phyloP scores from a whole-genome alignment of 495 filamentous ascomycete species.

The Xylaria flabelliformis region DNA sequence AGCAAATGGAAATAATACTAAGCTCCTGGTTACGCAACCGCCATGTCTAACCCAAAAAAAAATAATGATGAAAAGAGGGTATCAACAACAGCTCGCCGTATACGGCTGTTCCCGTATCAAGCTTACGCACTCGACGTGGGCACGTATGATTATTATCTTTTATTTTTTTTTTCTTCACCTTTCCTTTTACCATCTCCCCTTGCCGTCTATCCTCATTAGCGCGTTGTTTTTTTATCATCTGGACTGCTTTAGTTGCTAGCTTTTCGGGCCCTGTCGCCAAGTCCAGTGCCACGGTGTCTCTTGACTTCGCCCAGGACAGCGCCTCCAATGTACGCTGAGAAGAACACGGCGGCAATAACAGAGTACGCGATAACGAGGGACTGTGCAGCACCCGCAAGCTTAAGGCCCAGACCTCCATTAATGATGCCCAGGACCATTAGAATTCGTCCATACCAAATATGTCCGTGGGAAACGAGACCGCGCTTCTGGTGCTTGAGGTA shows the following conservation, averaged over 20 bases:
- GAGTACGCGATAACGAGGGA: conserved; percentile 63
- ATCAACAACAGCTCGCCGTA: conserved; percentile 4
- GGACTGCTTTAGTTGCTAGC: conserved; percentile 3
- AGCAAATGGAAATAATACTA: background rate
- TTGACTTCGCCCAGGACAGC: conserved; percentile 35
- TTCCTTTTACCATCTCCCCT: background rate
- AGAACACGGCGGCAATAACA: conserved; percentile 63
- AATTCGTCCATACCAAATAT: conserved; percentile 73
- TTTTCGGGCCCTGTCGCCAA: conserved; percentile 14
- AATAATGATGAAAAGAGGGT: background rate
- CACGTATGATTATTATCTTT: background rate
- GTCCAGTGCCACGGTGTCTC: conserved; percentile 13
- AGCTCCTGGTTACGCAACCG: background rate
- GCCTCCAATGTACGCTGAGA: conserved; percentile 47
- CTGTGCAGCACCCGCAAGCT: conserved; percentile 50
- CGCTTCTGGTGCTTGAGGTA: conserved; percentile 56
- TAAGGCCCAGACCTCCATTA: conserved; percentile 73
- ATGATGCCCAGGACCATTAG: conserved; percentile 69
- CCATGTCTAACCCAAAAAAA: background rate
- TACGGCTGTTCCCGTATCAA: conserved; percentile 1
- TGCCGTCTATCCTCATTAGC: conserved; percentile 8
- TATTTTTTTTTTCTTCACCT: background rate
- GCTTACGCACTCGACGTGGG: background rate
- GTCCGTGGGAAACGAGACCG: conserved; percentile 61
- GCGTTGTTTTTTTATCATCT: background rate